A percentile compares a stretch with the other conserved stretches of the same genome.
These are phyloP conservation scores for Mycena filopes DNA, from an alignment of 768 basidiomycete genomes.

Conservation along the genomic window DNA sequence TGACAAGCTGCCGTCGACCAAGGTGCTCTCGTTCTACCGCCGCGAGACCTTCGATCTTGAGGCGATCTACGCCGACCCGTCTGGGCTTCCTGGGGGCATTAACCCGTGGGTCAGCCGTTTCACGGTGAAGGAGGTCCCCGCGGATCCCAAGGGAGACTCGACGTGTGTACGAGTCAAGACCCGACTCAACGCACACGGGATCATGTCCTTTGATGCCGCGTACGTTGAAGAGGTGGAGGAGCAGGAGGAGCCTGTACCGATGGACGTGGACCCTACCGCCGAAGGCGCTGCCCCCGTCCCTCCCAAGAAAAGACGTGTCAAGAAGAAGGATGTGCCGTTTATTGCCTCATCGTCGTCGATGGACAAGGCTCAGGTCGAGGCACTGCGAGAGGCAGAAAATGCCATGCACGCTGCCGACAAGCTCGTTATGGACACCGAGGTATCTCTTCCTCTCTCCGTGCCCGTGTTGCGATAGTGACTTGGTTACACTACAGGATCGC, in stretches of 20 bases:
- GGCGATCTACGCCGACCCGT: slow-evolving; percentile 82
- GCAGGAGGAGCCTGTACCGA: slow-evolving; percentile 73
- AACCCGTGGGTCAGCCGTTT: slow-evolving; percentile 89
- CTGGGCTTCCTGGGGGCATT: slow-evolving; percentile 76
- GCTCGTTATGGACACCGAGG: slow-evolving; percentile 98
- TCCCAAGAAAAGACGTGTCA: slow-evolving; percentile 85
- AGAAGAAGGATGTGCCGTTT: slow-evolving; percentile 86
- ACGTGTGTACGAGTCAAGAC: slow-evolving; percentile 92
- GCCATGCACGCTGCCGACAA: slow-evolving; percentile 93
- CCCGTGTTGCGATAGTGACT: not conserved
- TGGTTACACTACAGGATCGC: slow-evolving; percentile 69
- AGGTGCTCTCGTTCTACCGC: slow-evolving; percentile 95
- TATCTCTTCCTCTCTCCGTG: slow-evolving; percentile 45
- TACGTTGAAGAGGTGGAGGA: slow-evolving; percentile 89
- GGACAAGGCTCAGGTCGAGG: slow-evolving; percentile 71
- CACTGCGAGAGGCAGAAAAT: slow-evolving; percentile 82
- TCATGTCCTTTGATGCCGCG: slow-evolving; percentile 86
- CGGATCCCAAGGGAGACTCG: slow-evolving; percentile 74
- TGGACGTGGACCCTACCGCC: slow-evolving; percentile 69
- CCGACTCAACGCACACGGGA: slow-evolving; percentile 85
- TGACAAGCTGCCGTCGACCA: slow-evolving; percentile 91
- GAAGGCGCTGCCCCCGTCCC: slow-evolving; percentile 53
- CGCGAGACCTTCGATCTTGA: slow-evolving; percentile 90
- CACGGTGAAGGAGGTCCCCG: slow-evolving; percentile 83
- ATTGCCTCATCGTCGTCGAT: slow-evolving; percentile 72